phyloP scores from a whole-genome alignment of 2,329 filamentous ascomycete species.

The Pochonia chlamydosporia region DNA sequence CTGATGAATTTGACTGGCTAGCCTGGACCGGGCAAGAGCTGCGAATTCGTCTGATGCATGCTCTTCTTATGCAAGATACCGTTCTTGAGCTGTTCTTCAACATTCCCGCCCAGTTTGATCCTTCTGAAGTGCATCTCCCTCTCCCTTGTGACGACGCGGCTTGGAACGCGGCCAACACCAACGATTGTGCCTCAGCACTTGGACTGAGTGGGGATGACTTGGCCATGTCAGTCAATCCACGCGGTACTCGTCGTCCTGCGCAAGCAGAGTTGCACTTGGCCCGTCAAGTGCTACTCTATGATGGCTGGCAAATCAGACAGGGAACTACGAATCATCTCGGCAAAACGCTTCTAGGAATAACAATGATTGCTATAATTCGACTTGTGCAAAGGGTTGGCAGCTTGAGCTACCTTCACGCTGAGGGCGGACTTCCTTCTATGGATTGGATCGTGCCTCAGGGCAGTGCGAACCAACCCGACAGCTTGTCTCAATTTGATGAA shows the following conservation, averaged over 20 bases:
- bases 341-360: conserved; percentile 20
- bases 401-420: not conserved
- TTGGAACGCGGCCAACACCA: conserved; percentile 59
- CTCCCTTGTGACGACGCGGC: conserved; percentile 67
- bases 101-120: conserved; percentile 54
- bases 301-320: conserved; percentile 18
- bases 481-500: not conserved
- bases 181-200: conserved; percentile 59
- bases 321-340: conserved; percentile 2
- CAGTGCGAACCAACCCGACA: conserved; percentile 32
- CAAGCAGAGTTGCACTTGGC: conserved; percentile 58
- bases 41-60: conserved; percentile 58
- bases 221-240: conserved; percentile 47
- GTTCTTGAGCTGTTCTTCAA: conserved; percentile 70
- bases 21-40: conserved; percentile 68
- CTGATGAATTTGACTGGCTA: conserved; percentile 44
- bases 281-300: conserved; percentile 55
- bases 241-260: conserved; percentile 36
- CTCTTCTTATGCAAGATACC: conserved; percentile 58
- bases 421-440: conserved; percentile 28
- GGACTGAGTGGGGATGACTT: conserved; percentile 52
- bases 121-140: conserved; percentile 59
- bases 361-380: conserved; percentile 56
- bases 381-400: conserved; percentile 24
- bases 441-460: conserved; percentile 58